Evolutionary conservation across 2,329 filamentous ascomycete species (phyloP), one percentile per base, ranked within the genome.

Genomic region (Pseudogymnoascus sp.): DNA sequence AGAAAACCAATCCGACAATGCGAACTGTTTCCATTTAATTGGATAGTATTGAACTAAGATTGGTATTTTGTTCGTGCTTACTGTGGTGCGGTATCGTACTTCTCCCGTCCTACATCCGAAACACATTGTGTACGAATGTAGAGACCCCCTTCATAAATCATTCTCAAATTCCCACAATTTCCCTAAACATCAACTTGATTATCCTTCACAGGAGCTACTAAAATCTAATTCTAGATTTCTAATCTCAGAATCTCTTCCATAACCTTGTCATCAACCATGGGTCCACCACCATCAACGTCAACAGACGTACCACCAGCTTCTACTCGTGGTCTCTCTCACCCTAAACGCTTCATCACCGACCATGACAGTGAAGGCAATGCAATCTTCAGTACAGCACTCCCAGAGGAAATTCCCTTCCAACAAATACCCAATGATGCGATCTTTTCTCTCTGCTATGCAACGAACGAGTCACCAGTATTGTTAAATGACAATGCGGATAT

Each of bases 391-490:
- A 64, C 25, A 5, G n/a, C 61, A 11, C 19, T 71, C 1, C 62
- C 65, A 4, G 67, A 69, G 57, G 61, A 51, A 16, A 34, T 68
- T 8, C 36, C 28, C 2, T 71, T 54, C n/a, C 62, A 69, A 41
- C 19, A 65, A 60, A 51, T 71, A 14, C 61, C 66, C n/a, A 60
- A 68, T 11, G 68, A 61, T 48, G 68, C 68, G 19, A 41, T 21
- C 16, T 71, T 71, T 61, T 64, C 48, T 5, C 67, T 70, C 2
- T 43, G 65, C 43, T 71, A 71, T 51, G 65, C 67, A 11, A 71
- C 70, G 14, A 68, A 68, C 39, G 13, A 63, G 37, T 64, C 64
- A 10, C 70, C 70, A 2, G 68, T 69, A 11, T 36, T 66, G 2
- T 25, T 71, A 14, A 61, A 16, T n/a, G 23, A 51, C 37, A 48